Evolutionary conservation across 1,284 basidiomycete species (phyloP).

Genomic region (Apiotrichum domesticum): DNA sequence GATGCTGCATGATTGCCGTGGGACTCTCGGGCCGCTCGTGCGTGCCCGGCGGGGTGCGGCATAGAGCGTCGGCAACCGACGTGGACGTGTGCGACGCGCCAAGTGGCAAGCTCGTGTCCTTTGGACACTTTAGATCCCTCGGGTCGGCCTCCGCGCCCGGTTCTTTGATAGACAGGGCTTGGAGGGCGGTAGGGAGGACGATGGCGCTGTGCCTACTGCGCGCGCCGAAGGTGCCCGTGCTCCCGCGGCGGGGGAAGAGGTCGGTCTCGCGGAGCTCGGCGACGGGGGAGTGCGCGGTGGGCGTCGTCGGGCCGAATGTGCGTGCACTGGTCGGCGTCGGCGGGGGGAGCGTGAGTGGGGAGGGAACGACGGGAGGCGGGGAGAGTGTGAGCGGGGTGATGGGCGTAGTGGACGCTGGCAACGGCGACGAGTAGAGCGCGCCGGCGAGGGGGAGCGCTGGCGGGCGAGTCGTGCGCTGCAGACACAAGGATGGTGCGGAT

Average conservation of each 20-base stretch:
- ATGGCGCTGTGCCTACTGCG: conserved; percentile 10
- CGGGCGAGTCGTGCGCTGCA: background rate
- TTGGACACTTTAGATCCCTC: background rate
- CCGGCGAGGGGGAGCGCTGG: background rate
- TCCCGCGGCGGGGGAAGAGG: background rate
- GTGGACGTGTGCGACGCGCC: too few species aligned
- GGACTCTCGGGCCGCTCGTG: conserved; percentile 19
- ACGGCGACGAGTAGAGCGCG: background rate
- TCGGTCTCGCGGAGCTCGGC: background rate
- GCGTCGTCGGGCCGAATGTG: background rate
- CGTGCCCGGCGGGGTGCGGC: conserved; percentile 11
- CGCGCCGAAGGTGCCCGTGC: conserved; percentile 3
- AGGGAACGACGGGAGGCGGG: background rate
- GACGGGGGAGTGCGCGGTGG: background rate
- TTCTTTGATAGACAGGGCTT: too few species aligned
- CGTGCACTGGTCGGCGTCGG: background rate
- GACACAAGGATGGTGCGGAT: background rate
- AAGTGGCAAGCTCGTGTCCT: background rate
- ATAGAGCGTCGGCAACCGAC: background rate
- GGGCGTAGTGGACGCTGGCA: too few species aligned
- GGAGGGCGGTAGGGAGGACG: background rate
- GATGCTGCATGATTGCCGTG: conserved; percentile 15
- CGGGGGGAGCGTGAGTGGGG: background rate
- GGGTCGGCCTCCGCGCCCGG: too few species aligned
- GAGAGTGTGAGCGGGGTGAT: background rate